Percentiles rank a stretch among this genome's conserved stretches.
Conservation (phyloP, 441 rosid species). For the Erodium moschatum region DNA sequence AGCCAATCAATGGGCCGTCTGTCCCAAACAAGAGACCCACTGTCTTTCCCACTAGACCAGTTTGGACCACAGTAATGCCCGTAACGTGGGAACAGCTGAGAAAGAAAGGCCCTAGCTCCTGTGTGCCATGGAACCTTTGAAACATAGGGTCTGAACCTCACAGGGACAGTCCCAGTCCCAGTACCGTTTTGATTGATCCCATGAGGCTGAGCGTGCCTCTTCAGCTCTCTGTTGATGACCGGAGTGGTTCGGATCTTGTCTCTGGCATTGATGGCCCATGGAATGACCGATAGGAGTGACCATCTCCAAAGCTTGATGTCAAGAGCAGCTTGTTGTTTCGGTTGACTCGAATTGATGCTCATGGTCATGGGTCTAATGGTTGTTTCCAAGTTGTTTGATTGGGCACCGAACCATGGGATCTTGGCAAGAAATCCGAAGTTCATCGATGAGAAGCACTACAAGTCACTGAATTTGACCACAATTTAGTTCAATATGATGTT, state of each 20-base stretch:
- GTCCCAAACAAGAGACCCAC: constrained; percentile 83
- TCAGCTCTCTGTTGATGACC: constrained; percentile 53
- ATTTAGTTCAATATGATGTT: too few species aligned
- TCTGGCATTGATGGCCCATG: constrained; percentile 29
- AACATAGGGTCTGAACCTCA: constrained; percentile 84
- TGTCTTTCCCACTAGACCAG: constrained; percentile 92
- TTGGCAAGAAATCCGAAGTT: too few species aligned
- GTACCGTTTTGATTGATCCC: constrained; percentile 19
- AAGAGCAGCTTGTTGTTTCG: constrained; percentile 28
- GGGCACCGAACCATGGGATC: too few species aligned
- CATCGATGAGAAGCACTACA: too few species aligned
- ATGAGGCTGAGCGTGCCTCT: constrained; percentile 35
- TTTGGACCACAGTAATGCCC: constrained; percentile 97
- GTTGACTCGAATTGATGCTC: constrained; percentile 32
- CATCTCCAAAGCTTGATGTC: constrained; percentile 46
- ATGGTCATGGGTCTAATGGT: constrained; percentile 30
- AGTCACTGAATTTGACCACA: too few species aligned
- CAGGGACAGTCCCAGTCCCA: constrained; percentile 18
- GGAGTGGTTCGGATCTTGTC: constrained; percentile 35
- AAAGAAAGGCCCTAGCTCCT: constrained; percentile 75
- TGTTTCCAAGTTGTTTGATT: constrained; percentile 18
- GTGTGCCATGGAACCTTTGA: constrained; percentile 96
- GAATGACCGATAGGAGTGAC: constrained; percentile 50
- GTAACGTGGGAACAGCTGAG: constrained; percentile 84
- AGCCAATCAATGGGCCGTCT: constrained; percentile 91